Evolutionary conservation across 2,329 filamentous ascomycete genomes (phyloP).

Genomic region (Whalleya microplaca): DNA sequence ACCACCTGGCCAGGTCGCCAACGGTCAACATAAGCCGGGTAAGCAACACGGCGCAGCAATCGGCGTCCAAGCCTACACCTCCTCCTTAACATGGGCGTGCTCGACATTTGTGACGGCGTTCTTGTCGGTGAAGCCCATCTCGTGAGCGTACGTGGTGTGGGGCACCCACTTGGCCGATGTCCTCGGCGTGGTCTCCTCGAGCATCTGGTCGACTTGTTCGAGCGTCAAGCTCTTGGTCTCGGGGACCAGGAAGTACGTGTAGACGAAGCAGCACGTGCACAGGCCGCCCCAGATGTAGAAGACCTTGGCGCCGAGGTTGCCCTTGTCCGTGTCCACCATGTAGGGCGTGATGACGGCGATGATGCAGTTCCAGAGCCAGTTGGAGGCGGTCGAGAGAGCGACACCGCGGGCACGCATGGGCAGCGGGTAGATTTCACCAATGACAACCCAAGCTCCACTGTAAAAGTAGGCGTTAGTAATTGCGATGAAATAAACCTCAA

Average conservation of each 20-base stretch:
- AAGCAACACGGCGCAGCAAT: neutral
- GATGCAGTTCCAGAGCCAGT: constrained; percentile 89
- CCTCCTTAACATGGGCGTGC: constrained; percentile 20
- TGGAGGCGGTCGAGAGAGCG: constrained; percentile 82
- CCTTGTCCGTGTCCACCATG: constrained; percentile 63
- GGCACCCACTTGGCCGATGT: constrained; percentile 79
- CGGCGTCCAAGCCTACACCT: constrained; percentile 8
- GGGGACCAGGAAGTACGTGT: constrained; percentile 74
- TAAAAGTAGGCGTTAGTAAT: neutral
- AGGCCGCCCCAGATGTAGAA: constrained; percentile 78
- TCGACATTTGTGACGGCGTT: constrained; percentile 25
- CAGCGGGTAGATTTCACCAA: constrained; percentile 89
- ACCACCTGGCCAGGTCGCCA: no score
- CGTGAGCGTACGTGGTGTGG: constrained; percentile 66
- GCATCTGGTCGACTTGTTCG: constrained; percentile 84
- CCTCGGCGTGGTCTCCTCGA: constrained; percentile 81
- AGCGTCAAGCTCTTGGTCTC: constrained; percentile 78
- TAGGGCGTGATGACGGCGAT: constrained; percentile 72
- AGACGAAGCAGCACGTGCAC: constrained; percentile 62
- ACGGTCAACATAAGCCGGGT: no score
- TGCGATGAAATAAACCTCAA: no score
- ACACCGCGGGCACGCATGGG: constrained; percentile 89
- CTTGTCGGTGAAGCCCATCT: constrained; percentile 54
- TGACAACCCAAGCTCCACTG: constrained; percentile 73
- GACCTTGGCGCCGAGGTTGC: constrained; percentile 69